Evolutionary conservation across 1,284 basidiomycete species (phyloP), one percentile per base, ranked within the genome.

Genomic region (Dichomitus squalens): DNA sequence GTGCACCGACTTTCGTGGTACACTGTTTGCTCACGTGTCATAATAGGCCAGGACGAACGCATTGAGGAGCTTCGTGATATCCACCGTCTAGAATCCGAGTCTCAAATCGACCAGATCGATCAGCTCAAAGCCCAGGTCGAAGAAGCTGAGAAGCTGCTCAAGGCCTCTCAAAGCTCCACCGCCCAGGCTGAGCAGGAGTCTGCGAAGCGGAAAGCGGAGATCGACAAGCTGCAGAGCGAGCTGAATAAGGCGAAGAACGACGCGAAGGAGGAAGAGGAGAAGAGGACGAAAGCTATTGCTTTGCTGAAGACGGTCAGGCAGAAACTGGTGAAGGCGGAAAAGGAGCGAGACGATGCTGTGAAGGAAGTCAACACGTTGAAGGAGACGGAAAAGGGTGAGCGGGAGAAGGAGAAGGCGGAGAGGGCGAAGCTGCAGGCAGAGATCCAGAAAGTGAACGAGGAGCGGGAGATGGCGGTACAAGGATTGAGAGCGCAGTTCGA

Each of bases 181-280:
- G 63, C 76, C 9, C 75, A 78, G 36, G 73, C 72, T 3, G 81
- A 86, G 65, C 80, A 80, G 47, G 76, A 79, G 16, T 66, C 75
- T 8, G 70, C 74, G 7, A 82, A 79, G 57, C 80, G 80, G 34
- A 78, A 83, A 53, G 71, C 75, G 0, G 84, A 88, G 43, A 72
- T 86, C 1, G 79, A 82, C 4, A 78, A 79, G 39, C 73, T 93
- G 8, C 79, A 79, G 34, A 68, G 76, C 7, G 90, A 95, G 54
- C 70, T 88, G 3, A 80, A 85, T 39, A 85, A 84, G 57, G 76
- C 82, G 2, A 88, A 86, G 63, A 77, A 76, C 11, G 60, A 78
- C 2, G 87, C 86, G 1, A 96, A 92, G 70, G 95, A 96, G 63
- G 95, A 97, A 70, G 95, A 97, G 71, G 95, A 98, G 73, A 97